These are phyloP conservation scores for Dryadomyces sulphureus DNA, from an alignment of 2,329 filamentous ascomycete species.

Conservation along the genomic window DNA sequence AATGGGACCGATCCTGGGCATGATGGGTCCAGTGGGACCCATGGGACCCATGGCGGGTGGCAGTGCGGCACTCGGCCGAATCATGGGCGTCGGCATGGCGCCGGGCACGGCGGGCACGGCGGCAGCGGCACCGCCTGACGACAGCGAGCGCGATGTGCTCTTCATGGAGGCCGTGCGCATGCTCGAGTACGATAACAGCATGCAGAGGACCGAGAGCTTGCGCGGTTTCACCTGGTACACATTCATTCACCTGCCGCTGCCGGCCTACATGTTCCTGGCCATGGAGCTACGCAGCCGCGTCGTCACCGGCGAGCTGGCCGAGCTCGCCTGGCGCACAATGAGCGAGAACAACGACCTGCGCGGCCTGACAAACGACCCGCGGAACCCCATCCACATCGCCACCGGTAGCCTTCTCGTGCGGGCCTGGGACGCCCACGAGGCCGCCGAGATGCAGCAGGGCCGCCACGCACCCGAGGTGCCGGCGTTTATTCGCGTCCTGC, in stretches of 20 bases:
- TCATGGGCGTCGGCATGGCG: too few relatives aligned
- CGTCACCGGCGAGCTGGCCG: conserved; percentile 37
- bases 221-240: conserved; percentile 44
- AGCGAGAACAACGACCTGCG: conserved; percentile 38
- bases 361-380: conserved; percentile 31
- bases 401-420: conserved; percentile 45
- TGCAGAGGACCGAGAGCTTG: conserved; percentile 35
- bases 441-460: conserved; percentile 24
- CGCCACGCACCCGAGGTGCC: conserved; percentile 29
- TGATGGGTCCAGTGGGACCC: too few relatives aligned
- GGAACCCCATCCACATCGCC: conserved; percentile 41
- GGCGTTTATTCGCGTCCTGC: conserved; percentile 30
- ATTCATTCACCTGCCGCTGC: conserved; percentile 43
- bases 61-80: too few relatives aligned
- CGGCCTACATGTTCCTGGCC: conserved; percentile 45
- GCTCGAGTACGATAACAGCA: conserved; percentile 43
- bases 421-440: conserved; percentile 44
- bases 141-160: conserved; percentile 34
- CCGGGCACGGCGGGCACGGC: background rate
- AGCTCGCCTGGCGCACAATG: conserved; percentile 44
- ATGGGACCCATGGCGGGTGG: too few relatives aligned
- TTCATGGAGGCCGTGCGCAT: conserved; percentile 41
- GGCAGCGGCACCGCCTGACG: conserved; percentile 5
- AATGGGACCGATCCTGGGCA: background rate
- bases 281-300: conserved; percentile 37